phyloP scores from a whole-genome alignment of 225 moss, liverwort and hornwort species.

The Neckera pumila region DNA sequence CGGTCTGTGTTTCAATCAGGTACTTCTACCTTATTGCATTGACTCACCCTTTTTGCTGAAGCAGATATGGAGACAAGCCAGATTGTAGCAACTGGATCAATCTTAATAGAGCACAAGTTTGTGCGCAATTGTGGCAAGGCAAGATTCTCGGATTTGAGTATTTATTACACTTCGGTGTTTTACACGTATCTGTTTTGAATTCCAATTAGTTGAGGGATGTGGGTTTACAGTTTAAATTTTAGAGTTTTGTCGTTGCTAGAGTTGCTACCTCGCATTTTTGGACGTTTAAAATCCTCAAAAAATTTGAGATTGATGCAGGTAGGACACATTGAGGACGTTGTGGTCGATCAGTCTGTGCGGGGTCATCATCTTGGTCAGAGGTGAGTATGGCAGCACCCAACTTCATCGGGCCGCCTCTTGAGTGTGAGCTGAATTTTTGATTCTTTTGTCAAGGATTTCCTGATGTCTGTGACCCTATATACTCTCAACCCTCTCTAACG shows the following conservation, averaged over 20 bases:
- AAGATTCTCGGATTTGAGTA: background rate
- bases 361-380: conserved; percentile 82
- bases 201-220: background rate
- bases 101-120: conserved; percentile 76
- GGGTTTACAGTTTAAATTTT: background rate
- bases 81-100: conserved; percentile 69
- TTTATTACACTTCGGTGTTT: background rate
- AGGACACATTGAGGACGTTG: conserved; percentile 92
- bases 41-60: background rate
- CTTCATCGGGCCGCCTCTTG: background rate
- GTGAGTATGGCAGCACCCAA: conserved; percentile 7
- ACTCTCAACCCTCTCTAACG: background rate
- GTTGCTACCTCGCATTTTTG: background rate
- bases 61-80: conserved; percentile 55
- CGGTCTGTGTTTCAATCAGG: background rate
- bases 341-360: conserved; percentile 64
- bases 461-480: background rate
- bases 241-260: background rate
- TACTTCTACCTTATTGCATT: background rate
- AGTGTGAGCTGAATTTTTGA: background rate
- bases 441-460: background rate
- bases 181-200: background rate
- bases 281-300: background rate
- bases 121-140: conserved; percentile 71
- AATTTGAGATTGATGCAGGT: conserved; percentile 24